Percentiles rank a stretch among this genome's conserved stretches.
These are phyloP conservation scores for Claviceps sp. DNA, from an alignment of 2,329 filamentous ascomycete species.

Conservation along the genomic window DNA sequence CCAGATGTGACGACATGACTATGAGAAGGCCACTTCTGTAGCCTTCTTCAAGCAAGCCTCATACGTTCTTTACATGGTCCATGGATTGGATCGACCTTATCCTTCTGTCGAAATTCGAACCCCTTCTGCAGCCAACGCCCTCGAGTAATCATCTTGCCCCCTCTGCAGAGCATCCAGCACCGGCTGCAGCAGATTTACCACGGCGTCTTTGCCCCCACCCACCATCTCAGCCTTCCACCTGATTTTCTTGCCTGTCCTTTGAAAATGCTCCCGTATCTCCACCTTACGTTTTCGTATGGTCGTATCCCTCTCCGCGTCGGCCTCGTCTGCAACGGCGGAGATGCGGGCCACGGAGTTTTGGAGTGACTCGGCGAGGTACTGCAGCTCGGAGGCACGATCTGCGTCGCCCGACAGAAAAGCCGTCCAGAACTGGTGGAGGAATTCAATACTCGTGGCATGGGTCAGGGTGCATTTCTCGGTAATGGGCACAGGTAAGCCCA, in stretches of 20 bases:
- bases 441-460: constrained; percentile 87
- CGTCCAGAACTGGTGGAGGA: constrained; percentile 94
- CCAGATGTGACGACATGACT: no score
- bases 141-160: constrained; percentile 59
- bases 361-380: constrained; percentile 71
- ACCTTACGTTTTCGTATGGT: constrained; percentile 53
- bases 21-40: no score
- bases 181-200: constrained; percentile 63
- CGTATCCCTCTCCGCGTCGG: constrained; percentile 59
- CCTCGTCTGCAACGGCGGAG: constrained; percentile 64
- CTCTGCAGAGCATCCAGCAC: constrained; percentile 56
- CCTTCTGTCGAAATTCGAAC: constrained; percentile 33
- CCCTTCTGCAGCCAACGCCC: constrained; percentile 53
- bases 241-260: constrained; percentile 61
- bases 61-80: no score
- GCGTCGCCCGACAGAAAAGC: constrained; percentile 82
- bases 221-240: constrained; percentile 55
- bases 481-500: constrained; percentile 40
- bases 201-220: constrained; percentile 62
- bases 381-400: constrained; percentile 66
- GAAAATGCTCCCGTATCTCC: constrained; percentile 56
- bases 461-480: constrained; percentile 51
- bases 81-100: constrained; percentile 6
- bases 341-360: constrained; percentile 66
- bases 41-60: no score